phyloP scores from a whole-genome alignment of 176 grass and related monocot genomes.

The Avena sativa region DNA sequence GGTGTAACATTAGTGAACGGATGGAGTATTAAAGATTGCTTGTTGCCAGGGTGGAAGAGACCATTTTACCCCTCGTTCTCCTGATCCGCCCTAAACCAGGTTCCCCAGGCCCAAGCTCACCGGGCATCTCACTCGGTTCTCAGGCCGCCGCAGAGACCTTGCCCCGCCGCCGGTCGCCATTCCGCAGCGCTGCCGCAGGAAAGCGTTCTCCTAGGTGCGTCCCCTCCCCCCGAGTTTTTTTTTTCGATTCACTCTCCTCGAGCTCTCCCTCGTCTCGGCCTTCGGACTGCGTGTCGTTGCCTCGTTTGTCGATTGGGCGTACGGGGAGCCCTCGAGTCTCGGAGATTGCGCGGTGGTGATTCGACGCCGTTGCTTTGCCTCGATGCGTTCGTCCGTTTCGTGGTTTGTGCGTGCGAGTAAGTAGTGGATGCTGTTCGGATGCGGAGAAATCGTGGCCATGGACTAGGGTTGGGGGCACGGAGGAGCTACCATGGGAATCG shows the following conservation, averaged over 20 bases:
- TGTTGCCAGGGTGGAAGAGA: background rate
- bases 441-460: background rate
- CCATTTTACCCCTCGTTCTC: background rate
- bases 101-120: background rate
- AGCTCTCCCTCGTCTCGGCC: background rate
- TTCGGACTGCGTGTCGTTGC: background rate
- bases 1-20: too few species aligned
- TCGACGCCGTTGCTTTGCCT: background rate
- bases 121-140: background rate
- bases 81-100: slow-evolving; percentile 7
- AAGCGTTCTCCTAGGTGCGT: background rate
- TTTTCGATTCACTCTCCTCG: too few species aligned
- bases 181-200: background rate
- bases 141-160: slow-evolving; percentile 11
- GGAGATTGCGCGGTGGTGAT: background rate
- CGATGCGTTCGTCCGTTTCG: background rate
- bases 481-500: background rate
- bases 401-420: background rate
- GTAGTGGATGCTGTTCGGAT: background rate
- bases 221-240: too few species aligned
- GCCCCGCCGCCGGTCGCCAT: background rate
- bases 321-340: background rate
- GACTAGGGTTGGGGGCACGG: background rate
- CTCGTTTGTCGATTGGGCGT: background rate
- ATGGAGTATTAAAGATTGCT: too few species aligned